These are phyloP conservation scores for Sphaerostilbella broomeana DNA, from an alignment of 2,329 filamentous ascomycete genomes.

Conservation along the genomic window DNA sequence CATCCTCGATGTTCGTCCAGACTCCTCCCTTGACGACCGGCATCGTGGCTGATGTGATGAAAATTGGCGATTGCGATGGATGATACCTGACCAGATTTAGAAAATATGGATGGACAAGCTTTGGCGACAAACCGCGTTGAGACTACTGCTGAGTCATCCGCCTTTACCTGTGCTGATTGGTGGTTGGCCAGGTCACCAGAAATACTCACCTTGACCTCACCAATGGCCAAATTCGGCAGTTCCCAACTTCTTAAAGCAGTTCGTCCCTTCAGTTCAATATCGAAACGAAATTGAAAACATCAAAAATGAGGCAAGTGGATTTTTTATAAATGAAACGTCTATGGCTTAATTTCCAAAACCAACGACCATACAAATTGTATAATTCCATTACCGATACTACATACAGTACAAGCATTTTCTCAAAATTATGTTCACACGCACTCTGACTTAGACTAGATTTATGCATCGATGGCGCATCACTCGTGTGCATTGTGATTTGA, in stretches of 20 bases:
- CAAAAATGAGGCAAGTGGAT: no score
- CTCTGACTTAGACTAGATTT: no score
- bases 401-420: no score
- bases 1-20: conserved; percentile 78
- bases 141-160: conserved; percentile 15
- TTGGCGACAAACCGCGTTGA: conserved; percentile 13
- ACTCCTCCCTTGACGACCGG: conserved; percentile 69
- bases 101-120: conserved; percentile 25
- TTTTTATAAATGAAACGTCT: no score
- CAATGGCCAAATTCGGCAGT: conserved; percentile 2
- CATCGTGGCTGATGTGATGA: conserved; percentile 39
- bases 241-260: no score
- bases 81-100: conserved; percentile 12
- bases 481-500: background rate
- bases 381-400: no score
- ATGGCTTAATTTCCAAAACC: no score
- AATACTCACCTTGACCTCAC: conserved; percentile 3
- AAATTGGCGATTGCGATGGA: conserved; percentile 8
- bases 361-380: no score
- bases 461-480: background rate
- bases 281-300: no score
- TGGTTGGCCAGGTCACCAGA: background rate
- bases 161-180: background rate
- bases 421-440: no score
- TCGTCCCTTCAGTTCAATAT: no score